A percentile compares a stretch with the other conserved stretches of the same genome.
Evolutionary conservation across 345 rosid genomes (phyloP).

Genomic region (Nasturtium officinale): DNA sequence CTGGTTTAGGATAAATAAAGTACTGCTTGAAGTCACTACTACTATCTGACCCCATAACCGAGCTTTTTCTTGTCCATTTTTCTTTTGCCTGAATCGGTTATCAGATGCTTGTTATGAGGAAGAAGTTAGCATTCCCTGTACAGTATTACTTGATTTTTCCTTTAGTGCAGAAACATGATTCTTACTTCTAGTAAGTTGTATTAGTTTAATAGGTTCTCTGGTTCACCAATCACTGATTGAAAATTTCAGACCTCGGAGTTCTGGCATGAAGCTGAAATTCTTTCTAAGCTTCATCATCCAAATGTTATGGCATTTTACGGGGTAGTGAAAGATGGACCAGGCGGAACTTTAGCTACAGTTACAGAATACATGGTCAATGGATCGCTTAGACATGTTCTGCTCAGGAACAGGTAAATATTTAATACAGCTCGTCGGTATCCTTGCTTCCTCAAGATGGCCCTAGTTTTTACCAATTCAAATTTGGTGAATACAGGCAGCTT

Average conservation of each 20-base stretch:
- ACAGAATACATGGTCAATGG: constrained; percentile 99
- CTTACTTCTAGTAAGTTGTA: constrained; percentile 16
- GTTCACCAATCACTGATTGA: constrained; percentile 27
- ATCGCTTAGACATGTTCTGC: constrained; percentile 94
- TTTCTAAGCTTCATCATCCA: constrained; percentile 98
- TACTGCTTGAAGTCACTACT: constrained; percentile 15
- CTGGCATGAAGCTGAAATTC: constrained; percentile 99
- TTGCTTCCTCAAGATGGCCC: constrained; percentile 11
- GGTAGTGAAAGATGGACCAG: constrained; percentile 96
- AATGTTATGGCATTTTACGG: constrained; percentile 99
- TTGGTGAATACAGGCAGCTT: constrained; percentile 62
- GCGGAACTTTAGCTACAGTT: constrained; percentile 97
- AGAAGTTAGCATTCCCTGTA: constrained; percentile 16
- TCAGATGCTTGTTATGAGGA: constrained; percentile 25
- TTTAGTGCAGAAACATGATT: constrained; percentile 7
- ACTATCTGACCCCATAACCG: constrained; percentile 13
- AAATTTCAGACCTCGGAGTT: constrained; percentile 78
- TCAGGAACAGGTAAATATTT: constrained; percentile 71
- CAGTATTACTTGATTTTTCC: constrained; percentile 2
- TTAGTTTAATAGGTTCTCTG: constrained; percentile 16
- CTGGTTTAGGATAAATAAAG: constrained; percentile 23
- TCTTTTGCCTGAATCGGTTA: constrained; percentile 8
- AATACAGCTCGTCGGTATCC: constrained; percentile 6
- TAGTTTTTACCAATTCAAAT: constrained; percentile 7
- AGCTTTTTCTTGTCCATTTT: constrained; percentile 20